These are phyloP conservation scores for Hymenoscyphus infarciens DNA, from an alignment of 2,329 filamentous ascomycete genomes.

Conservation along the genomic window DNA sequence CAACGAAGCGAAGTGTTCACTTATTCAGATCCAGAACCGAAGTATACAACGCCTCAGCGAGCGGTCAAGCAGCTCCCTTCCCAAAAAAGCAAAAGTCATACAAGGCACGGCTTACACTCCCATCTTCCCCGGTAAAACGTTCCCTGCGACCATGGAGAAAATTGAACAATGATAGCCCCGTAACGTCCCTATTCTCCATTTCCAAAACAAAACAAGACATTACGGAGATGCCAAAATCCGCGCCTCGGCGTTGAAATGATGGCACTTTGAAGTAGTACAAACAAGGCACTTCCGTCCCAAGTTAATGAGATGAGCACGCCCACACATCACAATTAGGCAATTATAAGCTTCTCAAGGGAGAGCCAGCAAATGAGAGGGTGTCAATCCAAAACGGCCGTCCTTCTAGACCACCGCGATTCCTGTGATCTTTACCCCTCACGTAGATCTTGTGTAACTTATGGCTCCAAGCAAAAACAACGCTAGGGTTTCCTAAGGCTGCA, in stretches of 20 bases:
- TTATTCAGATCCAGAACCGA: neutral
- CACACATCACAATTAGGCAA: neutral
- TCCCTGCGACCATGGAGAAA: neutral
- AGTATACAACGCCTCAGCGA: neutral
- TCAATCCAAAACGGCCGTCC: neutral
- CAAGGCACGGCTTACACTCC: neutral
- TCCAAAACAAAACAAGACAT: neutral
- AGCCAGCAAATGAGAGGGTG: neutral
- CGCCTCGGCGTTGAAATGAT: neutral
- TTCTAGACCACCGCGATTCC: neutral
- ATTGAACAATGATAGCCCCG: neutral
- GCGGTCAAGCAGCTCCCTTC: neutral
- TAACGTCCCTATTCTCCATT: neutral
- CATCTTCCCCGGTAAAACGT: neutral
- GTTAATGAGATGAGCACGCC: neutral
- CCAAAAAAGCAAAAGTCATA: slow-evolving; percentile 2
- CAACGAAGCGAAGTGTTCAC: neutral
- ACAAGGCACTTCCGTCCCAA: neutral
- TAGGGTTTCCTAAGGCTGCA: neutral
- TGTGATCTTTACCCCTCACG: neutral
- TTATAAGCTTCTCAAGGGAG: neutral
- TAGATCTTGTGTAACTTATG: neutral
- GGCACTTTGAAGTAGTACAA: neutral
- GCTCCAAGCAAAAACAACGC: neutral
- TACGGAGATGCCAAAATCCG: neutral